Percentiles rank a stretch among this genome's conserved stretches.
phyloP scores from a whole-genome alignment of 768 basidiomycete genomes.

The Sarcodon sp. region DNA sequence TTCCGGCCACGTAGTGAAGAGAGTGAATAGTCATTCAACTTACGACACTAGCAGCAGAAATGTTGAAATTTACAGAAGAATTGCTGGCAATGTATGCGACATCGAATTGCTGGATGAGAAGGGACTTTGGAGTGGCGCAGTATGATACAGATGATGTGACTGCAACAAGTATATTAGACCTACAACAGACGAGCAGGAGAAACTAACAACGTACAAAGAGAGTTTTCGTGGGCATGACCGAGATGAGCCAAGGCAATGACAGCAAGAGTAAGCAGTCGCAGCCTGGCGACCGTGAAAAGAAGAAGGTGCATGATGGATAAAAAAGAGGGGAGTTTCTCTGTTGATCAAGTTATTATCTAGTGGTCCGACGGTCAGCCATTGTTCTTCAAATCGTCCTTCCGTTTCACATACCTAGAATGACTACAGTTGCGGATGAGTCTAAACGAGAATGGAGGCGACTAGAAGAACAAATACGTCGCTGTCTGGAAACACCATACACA shows the following conservation, averaged over 20 bases:
- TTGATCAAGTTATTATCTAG: not conserved
- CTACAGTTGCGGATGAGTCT: too few species aligned
- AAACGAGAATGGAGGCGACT: too few species aligned
- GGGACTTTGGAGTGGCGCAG: constrained; percentile 66
- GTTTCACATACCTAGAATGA: not conserved
- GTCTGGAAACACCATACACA: too few species aligned
- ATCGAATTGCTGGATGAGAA: constrained; percentile 72
- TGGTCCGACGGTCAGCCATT: not conserved
- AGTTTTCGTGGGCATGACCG: constrained; percentile 36
- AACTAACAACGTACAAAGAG: constrained; percentile 39
- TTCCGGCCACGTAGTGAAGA: not conserved
- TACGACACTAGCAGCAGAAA: constrained; percentile 80
- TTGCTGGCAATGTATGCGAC: constrained; percentile 59
- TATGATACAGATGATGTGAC: constrained; percentile 86
- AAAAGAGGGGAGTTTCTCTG: constrained; percentile 1
- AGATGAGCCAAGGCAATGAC: constrained; percentile 23
- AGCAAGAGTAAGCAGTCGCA: constrained; percentile 42
- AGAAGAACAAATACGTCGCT: too few species aligned
- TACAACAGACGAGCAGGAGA: constrained; percentile 3
- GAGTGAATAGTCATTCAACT: constrained; percentile 17
- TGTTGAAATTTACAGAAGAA: constrained; percentile 69
- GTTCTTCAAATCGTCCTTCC: not conserved
- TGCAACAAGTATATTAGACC: constrained; percentile 15
- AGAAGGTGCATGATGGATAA: constrained; percentile 27
- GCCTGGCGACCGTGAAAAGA: constrained; percentile 61